phyloP scores from a whole-genome alignment of 352 stramenopile genomes.

The Globisporangium nagaii region DNA sequence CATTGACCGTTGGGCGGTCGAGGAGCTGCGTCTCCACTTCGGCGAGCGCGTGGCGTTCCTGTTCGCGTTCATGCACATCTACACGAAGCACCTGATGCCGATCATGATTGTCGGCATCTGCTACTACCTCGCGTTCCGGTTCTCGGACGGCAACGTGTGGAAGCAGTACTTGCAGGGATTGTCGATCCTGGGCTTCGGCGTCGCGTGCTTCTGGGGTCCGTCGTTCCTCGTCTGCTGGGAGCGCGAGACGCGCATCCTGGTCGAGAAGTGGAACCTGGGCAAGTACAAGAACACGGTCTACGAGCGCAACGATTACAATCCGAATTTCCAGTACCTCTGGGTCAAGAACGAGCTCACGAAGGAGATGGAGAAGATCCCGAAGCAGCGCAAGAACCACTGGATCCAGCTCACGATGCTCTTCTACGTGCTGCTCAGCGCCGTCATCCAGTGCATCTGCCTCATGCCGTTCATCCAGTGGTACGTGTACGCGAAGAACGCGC shows the following conservation, averaged over 20 bases:
- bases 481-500: slow-evolving; percentile 84
- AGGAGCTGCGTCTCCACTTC: slow-evolving; percentile 84
- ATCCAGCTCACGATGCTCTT: slow-evolving; percentile 86
- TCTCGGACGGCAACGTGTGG: slow-evolving; percentile 50
- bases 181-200: slow-evolving; percentile 57
- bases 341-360: slow-evolving; percentile 82
- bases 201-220: slow-evolving; percentile 77
- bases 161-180: slow-evolving; percentile 69
- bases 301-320: slow-evolving; percentile 84
- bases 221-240: slow-evolving; percentile 83
- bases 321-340: slow-evolving; percentile 83
- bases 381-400: slow-evolving; percentile 78
- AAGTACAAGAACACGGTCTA: slow-evolving; percentile 89
- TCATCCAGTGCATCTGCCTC: slow-evolving; percentile 79
- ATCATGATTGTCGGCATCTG: slow-evolving; percentile 52
- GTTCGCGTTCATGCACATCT: slow-evolving; percentile 89
- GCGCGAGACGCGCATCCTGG: slow-evolving; percentile 80
- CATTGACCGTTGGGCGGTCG: slow-evolving; percentile 79
- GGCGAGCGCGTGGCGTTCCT: slow-evolving; percentile 85
- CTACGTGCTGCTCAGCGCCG: slow-evolving; percentile 67
- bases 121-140: slow-evolving; percentile 81
- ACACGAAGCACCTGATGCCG: slow-evolving; percentile 81
- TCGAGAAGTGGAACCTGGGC: slow-evolving; percentile 85
- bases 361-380: slow-evolving; percentile 86
- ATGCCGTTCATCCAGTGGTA: slow-evolving; percentile 89